A percentile compares a stretch with the other conserved stretches of the same genome.
Conservation (phyloP, 2,329 filamentous ascomycete genomes). For the Ophiostoma tasmaniense region DNA sequence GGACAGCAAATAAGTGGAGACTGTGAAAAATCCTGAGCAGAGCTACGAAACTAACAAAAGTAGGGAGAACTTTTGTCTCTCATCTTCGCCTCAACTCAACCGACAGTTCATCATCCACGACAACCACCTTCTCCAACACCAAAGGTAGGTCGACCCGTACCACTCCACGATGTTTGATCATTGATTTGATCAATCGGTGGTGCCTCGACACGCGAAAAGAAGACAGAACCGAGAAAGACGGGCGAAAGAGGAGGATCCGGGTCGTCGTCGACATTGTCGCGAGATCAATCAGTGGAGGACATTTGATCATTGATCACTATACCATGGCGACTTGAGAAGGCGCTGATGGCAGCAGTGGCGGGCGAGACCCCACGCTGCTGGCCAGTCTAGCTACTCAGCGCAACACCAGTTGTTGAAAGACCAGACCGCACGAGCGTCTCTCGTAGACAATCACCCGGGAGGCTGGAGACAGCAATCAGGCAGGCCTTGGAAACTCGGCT, state of each 20-base stretch:
- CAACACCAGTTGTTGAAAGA: slow-evolving; percentile 7
- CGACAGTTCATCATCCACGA: slow-evolving; percentile 12
- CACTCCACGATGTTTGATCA: slow-evolving; percentile 24
- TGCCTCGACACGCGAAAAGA: slow-evolving; percentile 21
- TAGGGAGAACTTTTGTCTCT: slow-evolving; percentile 5
- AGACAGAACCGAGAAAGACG: slow-evolving; percentile 13
- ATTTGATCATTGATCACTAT: background rate
- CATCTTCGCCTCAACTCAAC: background rate
- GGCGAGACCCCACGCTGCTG: background rate
- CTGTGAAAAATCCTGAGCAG: slow-evolving; percentile 1
- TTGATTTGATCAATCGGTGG: background rate
- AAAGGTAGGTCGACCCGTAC: slow-evolving; percentile 15
- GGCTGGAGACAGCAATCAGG: slow-evolving; percentile 56
- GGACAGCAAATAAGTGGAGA: background rate
- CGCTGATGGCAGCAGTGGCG: background rate
- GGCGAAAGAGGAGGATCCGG: background rate
- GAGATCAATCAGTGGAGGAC: background rate
- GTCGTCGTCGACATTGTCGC: background rate
- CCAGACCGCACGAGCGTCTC: slow-evolving; percentile 11
- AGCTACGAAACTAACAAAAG: slow-evolving; percentile 11
- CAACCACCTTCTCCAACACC: slow-evolving; percentile 13
- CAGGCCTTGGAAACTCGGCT: slow-evolving; percentile 10
- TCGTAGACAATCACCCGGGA: slow-evolving; percentile 25
- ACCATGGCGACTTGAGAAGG: slow-evolving; percentile 5
- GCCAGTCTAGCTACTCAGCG: background rate